Evolutionary conservation across 148 eudicot species (phyloP).

Genomic region (Talinum fruticosum): DNA sequence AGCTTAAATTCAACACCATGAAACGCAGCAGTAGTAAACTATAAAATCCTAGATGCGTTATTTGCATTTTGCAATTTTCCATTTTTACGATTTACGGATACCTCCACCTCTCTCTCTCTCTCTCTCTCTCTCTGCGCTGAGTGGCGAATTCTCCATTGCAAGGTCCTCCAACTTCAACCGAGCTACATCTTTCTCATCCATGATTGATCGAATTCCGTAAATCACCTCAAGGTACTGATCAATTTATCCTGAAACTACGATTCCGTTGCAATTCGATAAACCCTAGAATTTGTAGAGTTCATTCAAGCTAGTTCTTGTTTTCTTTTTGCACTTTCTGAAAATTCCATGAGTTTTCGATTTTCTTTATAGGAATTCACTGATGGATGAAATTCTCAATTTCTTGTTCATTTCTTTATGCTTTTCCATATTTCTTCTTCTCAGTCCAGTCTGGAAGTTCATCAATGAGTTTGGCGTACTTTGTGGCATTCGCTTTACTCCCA

Average conservation of each 20-base stretch:
- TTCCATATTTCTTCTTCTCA: no score
- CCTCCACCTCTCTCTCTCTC: background rate
- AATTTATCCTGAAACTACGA: background rate
- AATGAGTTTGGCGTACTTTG: no score
- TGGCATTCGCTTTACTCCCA: no score
- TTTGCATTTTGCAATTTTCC: background rate
- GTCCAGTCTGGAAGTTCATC: no score
- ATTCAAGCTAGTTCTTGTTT: background rate
- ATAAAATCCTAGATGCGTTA: background rate
- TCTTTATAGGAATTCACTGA: no score
- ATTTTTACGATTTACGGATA: background rate
- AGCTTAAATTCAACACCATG: background rate
- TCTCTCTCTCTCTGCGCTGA: background rate
- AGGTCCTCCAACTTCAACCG: background rate
- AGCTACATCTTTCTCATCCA: background rate
- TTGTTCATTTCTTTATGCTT: no score
- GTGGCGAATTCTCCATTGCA: background rate
- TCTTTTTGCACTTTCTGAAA: background rate
- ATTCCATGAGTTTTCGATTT: background rate
- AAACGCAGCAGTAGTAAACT: background rate
- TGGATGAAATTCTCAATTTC: background rate
- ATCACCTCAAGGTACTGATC: slow-evolving; percentile 4
- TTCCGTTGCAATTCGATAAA: background rate
- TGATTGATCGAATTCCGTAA: slow-evolving; percentile 3
- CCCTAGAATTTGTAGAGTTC: background rate